phyloP scores from a whole-genome alignment of 2,329 filamentous ascomycete species.

The Aschersonia sp. region DNA sequence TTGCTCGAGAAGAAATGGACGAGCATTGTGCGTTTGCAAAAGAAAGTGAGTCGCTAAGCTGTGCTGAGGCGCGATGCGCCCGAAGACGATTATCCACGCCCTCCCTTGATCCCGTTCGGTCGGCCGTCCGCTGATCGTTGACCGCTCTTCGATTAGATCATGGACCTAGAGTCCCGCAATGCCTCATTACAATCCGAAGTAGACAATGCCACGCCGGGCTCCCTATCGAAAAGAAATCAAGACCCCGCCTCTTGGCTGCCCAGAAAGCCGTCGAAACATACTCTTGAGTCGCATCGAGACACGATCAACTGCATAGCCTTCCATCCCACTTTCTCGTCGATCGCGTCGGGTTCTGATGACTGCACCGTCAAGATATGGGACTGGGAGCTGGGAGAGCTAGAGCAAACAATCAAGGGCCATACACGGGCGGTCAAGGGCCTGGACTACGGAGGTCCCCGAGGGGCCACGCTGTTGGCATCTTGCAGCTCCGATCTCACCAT shows the following conservation, averaged over 20 bases:
- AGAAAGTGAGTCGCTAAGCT: conserved; percentile 50
- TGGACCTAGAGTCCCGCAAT: conserved; percentile 76
- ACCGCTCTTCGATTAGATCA: conserved; percentile 48
- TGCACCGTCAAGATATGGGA: conserved; percentile 96
- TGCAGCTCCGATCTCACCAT: conserved; percentile 82
- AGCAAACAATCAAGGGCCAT: conserved; percentile 82
- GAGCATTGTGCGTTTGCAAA: conserved; percentile 83
- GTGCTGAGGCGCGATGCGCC: background rate
- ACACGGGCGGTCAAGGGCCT: conserved; percentile 79
- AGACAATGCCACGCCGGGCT: conserved; percentile 64
- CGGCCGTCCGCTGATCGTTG: background rate
- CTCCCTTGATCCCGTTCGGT: background rate
- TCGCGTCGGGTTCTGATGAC: conserved; percentile 85
- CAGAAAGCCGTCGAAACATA: conserved; percentile 66
- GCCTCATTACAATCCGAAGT: conserved; percentile 65
- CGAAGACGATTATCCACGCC: background rate
- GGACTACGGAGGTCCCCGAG: conserved; percentile 76
- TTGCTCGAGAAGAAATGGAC: conserved; percentile 98
- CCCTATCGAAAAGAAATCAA: conserved; percentile 58
- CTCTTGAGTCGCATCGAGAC: conserved; percentile 66
- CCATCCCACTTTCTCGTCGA: conserved; percentile 78
- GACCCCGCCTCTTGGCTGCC: conserved; percentile 81
- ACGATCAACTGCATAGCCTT: conserved; percentile 82
- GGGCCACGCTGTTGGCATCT: conserved; percentile 44
- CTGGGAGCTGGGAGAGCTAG: conserved; percentile 84